phyloP scores from a whole-genome alignment of 176 grass and related monocot genomes.

The Secale cereale region DNA sequence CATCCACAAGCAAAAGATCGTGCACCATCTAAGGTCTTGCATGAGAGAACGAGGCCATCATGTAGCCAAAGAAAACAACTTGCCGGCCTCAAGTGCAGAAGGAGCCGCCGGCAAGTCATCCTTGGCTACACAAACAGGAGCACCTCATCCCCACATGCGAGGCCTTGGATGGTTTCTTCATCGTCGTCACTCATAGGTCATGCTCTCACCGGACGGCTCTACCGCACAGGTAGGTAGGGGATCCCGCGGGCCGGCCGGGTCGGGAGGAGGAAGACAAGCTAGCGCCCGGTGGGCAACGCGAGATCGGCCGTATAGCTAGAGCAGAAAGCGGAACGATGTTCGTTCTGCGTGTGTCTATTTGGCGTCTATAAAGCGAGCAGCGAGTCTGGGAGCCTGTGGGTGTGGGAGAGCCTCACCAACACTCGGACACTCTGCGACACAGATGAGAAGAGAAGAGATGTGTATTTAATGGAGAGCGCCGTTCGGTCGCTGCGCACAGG shows the following conservation, averaged over 20 bases:
- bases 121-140: slow-evolving; percentile 69
- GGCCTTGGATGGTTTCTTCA: slow-evolving; percentile 37
- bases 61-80: slow-evolving; percentile 71
- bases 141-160: slow-evolving; percentile 76
- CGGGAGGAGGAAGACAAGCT: neutral
- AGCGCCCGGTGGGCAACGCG: neutral
- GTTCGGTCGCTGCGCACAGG: neutral
- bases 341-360: neutral
- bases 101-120: slow-evolving; percentile 79
- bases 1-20: neutral
- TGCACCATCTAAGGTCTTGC: slow-evolving; percentile 61
- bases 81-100: slow-evolving; percentile 34
- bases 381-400: neutral
- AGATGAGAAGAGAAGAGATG: neutral
- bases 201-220: neutral
- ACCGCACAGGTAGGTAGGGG: neutral
- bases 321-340: neutral
- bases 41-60: slow-evolving; percentile 76
- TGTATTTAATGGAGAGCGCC: slow-evolving; percentile 15
- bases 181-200: neutral
- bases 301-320: too few relatives aligned
- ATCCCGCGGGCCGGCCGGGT: neutral
- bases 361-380: neutral
- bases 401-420: neutral
- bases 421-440: neutral